Evolutionary conservation across 2,329 filamentous ascomycete species (phyloP).

Genomic region (Aspergillus sp.): DNA sequence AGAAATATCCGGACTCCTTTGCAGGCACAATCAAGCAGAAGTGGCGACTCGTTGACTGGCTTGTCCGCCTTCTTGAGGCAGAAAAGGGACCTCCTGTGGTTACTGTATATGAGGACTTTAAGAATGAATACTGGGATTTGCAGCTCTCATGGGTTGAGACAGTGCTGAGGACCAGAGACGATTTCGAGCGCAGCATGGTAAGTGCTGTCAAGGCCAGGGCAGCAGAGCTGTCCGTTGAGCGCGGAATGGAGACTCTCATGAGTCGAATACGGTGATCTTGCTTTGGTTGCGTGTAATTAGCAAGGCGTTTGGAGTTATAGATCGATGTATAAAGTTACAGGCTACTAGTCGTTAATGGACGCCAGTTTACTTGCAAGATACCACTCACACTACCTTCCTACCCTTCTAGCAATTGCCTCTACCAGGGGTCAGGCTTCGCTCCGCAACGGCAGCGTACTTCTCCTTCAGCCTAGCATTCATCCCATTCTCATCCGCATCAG

Average conservation of each 20-base stretch:
- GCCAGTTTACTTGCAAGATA: background rate
- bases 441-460: conserved; percentile 56
- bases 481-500: conserved; percentile 39
- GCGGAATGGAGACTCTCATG: conserved; percentile 92
- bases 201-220: conserved; percentile 85
- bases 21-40: conserved; percentile 81
- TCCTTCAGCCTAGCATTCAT: conserved; percentile 55
- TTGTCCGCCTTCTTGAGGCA: conserved; percentile 75
- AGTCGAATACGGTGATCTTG: conserved; percentile 70
- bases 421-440: conserved; percentile 35
- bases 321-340: conserved; percentile 1
- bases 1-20: conserved; percentile 69
- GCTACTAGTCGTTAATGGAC: background rate
- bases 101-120: conserved; percentile 81
- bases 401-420: background rate
- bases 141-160: conserved; percentile 96
- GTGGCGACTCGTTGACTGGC: conserved; percentile 87
- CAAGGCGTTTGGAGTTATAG: conserved; percentile 27
- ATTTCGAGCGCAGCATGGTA: conserved; percentile 90
- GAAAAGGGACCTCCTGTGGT: conserved; percentile 74
- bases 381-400: background rate
- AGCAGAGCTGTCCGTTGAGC: conserved; percentile 79
- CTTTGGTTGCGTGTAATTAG: conserved; percentile 16
- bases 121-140: conserved; percentile 87
- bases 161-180: conserved; percentile 82